Evolutionary conservation across 139 green algal species (phyloP).

Genomic region (Closterium sp.): DNA sequence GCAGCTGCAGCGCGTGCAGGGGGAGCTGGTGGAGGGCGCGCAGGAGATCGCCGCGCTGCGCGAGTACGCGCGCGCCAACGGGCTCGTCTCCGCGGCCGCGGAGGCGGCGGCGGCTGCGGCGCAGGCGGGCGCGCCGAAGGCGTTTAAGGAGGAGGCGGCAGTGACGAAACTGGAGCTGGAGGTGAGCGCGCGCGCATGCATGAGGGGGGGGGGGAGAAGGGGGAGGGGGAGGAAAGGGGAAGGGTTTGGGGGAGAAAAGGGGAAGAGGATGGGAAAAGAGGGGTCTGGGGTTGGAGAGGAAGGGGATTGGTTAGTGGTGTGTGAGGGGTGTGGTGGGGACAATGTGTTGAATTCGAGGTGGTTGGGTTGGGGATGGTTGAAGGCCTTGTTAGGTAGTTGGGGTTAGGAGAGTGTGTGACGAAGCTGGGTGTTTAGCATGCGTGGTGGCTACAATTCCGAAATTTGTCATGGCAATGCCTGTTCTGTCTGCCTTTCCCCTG

Average conservation of each 20-base stretch:
- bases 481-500: too few species aligned
- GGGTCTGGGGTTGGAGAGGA: neutral
- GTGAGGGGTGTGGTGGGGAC: neutral
- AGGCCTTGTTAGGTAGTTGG: too few species aligned
- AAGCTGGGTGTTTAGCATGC: too few species aligned
- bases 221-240: too few species aligned
- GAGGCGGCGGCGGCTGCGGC: neutral
- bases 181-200: neutral
- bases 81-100: neutral
- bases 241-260: too few species aligned
- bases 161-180: conserved; percentile 25
- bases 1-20: conserved; percentile 14
- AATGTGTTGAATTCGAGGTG: neutral
- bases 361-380: too few species aligned
- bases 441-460: too few species aligned
- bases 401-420: too few species aligned
- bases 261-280: neutral
- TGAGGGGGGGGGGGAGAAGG: too few species aligned
- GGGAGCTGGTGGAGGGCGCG: conserved; percentile 5
- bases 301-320: neutral
- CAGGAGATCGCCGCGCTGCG: neutral
- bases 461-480: too few species aligned
- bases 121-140: neutral
- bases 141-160: neutral
- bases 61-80: neutral